Base-by-base conservation (phyloP, 2,329 filamentous ascomycete genomes). In the Cyphellophora europaea region DNA sequence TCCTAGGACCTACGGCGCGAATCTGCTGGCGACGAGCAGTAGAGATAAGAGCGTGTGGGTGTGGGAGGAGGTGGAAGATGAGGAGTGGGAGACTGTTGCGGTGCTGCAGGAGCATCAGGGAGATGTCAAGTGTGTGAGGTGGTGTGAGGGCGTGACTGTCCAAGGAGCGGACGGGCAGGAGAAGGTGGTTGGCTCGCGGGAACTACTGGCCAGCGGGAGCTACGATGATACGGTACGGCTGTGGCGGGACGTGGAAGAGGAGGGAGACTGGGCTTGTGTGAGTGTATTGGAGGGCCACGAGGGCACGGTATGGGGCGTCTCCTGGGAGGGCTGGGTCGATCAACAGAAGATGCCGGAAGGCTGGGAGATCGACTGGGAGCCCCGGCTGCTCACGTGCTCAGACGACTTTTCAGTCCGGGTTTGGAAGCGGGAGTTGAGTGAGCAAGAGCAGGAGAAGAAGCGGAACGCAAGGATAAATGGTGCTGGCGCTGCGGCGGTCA, bases 11-110 rank as follows among this genome's bases (percentile, higher is more conserved):
- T 49, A 49, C 30, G 36, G 45, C 17, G 69, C 36, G 72, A 89
- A 43, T 70, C 74, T 86, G 50, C 71, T 98, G 4, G 91, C 91
- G 5, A 95, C 88, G 0, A 95, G 88, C 59, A 83, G 78, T 35
- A 74, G 91, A 32, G 91, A 98, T 57, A 96, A 96, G 65, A 82
- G 77, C 11, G 85, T 96, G 12, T 98, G 91, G 91, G 85, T 98
- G 50, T 98, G 91, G 91, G 91, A 98, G 61, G 91, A 96, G 56
- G 74, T 95, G 35, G 88, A 93, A 36, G 89, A 94, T 56, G 30
- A 18, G 8, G 91, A 96, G 56, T 96, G 88, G 66, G 91, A 98
- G 69, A 96, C 91, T 2, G 79, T 96, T 11, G 91, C 89, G 0
- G 89, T 96, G 35, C 70, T 96, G 52, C 86, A 84, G 59, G 91